A percentile compares a stretch with the other conserved stretches of the same genome.
These are phyloP conservation scores for Ambrosia hybrid DNA, from an alignment of 140 eudicot genomes.

Conservation along the genomic window DNA sequence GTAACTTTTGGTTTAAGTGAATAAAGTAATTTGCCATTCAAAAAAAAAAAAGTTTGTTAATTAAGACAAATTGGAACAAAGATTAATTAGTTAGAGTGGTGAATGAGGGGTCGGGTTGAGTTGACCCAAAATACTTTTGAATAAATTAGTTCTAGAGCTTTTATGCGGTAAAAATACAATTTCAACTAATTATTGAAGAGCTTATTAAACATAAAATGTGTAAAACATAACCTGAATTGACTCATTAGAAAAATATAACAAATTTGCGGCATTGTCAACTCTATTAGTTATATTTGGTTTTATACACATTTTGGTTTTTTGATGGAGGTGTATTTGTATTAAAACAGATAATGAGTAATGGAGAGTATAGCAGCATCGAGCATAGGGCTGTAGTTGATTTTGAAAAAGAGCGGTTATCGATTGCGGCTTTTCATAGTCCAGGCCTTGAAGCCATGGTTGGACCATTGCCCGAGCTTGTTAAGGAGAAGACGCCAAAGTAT, in stretches of 20 bases:
- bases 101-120: background rate
- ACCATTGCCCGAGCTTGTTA: slow-evolving; percentile 40
- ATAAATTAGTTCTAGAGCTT: background rate
- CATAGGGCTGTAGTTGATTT: slow-evolving; percentile 53
- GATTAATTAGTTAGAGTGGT: too few relatives aligned
- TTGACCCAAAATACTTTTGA: background rate
- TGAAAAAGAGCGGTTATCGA: slow-evolving; percentile 48
- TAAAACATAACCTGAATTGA: background rate
- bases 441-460: slow-evolving; percentile 24
- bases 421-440: slow-evolving; percentile 55
- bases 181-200: background rate
- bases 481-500: slow-evolving; percentile 32
- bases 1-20: too few relatives aligned
- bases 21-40: too few relatives aligned
- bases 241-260: too few relatives aligned
- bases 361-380: slow-evolving; percentile 58
- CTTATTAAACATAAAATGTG: background rate
- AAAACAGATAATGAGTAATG: slow-evolving; percentile 54
- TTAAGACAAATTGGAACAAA: too few relatives aligned
- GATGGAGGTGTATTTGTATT: background rate
- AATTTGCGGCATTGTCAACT: too few relatives aligned
- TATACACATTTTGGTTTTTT: background rate
- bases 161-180: background rate
- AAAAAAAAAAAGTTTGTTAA: too few relatives aligned
- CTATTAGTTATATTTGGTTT: too few relatives aligned